Base-by-base conservation (phyloP, 225 moss, liverwort and hornwort genomes). In the Polytrichum commune region DNA sequence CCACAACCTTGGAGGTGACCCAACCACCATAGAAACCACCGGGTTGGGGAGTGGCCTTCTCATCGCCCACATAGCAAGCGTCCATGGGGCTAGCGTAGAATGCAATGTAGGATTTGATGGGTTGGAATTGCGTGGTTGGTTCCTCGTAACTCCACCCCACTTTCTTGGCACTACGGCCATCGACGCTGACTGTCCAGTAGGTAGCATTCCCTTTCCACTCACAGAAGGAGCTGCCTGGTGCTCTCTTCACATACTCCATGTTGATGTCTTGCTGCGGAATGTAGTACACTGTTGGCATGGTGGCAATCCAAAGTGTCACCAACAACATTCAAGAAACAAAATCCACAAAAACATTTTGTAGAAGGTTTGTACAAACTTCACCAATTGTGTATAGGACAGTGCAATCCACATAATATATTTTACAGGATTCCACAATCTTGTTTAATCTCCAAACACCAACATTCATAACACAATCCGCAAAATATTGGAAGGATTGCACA, bases 121-220 rank as follows among this genome's bases (percentile, higher is more conserved):
- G 85, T 32, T 66, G 73, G 73, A 95, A 95, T n/a, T 65, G 5
- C 29, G 76, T 46, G 20, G 85, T 90, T 26, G 95, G 92, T 55
- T 77, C 80, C 65, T 95, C 92, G 70, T 92, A 95, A 85, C 92
- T 95, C 95, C 95, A 95, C 3, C 88, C 92, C 20, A 86, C 90
- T 66, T 90, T 95, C 71, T 90, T 88, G 2, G 90, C 88, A 8
- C 72, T 84, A 53, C 79, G 89, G 22, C 69, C 85, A 9, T 92
- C 90, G 13, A 92, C 92, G 20, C 73, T 72, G 60, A 92, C 81
- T 10, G 75, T 90, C 95, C 95, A 95, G 82, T 89, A 90, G 5
- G 90, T 95, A 0, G 95, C 95, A 73, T 78, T 81, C 6, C 95
- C 92, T 73, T 95, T 92, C 92, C 90, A 95, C 73, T 95, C 95